Percentiles rank a stretch among this genome's conserved stretches.
Conservation (phyloP, 2,329 filamentous ascomycete genomes). For the Endoconidiophora polonica region DNA sequence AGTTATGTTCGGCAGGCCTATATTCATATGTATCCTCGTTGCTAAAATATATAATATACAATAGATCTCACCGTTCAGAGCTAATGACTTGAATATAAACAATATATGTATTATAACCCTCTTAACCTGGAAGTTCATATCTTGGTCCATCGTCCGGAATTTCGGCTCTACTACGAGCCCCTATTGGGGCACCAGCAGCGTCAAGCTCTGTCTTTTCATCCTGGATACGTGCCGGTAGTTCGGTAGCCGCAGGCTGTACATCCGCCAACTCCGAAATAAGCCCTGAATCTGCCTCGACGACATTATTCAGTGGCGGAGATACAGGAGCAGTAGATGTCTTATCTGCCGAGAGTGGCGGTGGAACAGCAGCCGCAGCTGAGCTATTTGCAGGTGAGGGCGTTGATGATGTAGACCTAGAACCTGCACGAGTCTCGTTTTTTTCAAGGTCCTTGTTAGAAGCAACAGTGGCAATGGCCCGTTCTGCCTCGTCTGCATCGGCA, state of each 20-base stretch:
- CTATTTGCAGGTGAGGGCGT: not conserved
- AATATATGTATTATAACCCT: not conserved
- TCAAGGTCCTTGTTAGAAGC: not conserved
- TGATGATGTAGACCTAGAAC: not conserved
- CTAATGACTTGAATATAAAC: too few relatives aligned
- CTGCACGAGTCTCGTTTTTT: not conserved
- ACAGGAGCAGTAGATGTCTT: not conserved
- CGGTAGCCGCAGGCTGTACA: not conserved
- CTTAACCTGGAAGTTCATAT: slow-evolving; percentile 5
- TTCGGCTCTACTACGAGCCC: slow-evolving; percentile 3
- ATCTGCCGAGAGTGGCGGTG: not conserved
- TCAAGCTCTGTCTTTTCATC: slow-evolving; percentile 6
- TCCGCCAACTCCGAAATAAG: not conserved
- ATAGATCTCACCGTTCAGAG: too few relatives aligned
- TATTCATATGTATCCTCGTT: too few relatives aligned
- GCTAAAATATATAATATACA: too few relatives aligned
- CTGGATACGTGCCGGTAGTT: slow-evolving; percentile 1
- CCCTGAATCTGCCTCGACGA: not conserved
- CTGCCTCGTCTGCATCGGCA: not conserved
- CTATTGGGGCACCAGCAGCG: slow-evolving; percentile 7
- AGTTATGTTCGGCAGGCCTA: too few relatives aligned
- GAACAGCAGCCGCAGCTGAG: not conserved
- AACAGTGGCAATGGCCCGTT: not conserved
- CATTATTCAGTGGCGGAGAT: not conserved
- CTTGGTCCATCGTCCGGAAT: not conserved